Conservation (phyloP, 176 grass and related monocot species). For the Alopecurus myosuroides region DNA sequence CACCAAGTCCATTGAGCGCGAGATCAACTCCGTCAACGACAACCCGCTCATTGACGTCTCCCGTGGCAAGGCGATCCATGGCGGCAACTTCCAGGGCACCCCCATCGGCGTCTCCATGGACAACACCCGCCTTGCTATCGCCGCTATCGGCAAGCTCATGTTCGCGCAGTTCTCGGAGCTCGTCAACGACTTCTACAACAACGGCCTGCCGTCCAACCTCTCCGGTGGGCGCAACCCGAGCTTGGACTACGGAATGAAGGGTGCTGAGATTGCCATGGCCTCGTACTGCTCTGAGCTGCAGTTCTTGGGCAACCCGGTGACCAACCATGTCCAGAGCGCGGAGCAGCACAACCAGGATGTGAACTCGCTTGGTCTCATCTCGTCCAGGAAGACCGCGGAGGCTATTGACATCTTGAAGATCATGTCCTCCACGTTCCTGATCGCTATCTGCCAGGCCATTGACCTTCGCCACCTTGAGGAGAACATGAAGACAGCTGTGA, state of each 20-base stretch:
- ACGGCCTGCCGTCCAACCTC: constrained; percentile 80
- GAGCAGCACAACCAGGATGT: constrained; percentile 99
- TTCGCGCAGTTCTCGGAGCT: constrained; percentile 95
- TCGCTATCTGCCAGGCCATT: constrained; percentile 73
- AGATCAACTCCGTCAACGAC: constrained; percentile 99
- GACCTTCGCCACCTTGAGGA: constrained; percentile 86
- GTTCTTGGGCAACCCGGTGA: constrained; percentile 87
- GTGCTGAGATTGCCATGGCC: constrained; percentile 93
- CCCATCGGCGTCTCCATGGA: constrained; percentile 98
- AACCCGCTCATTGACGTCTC: constrained; percentile 94
- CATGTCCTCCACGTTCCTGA: constrained; percentile 81
- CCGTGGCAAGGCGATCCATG: constrained; percentile 74
- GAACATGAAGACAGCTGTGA: constrained; percentile 71
- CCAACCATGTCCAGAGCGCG: constrained; percentile 95
- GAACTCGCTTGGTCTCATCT: constrained; percentile 89
- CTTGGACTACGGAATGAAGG: constrained; percentile 95
- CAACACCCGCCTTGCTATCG: constrained; percentile 78
- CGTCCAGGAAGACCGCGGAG: constrained; percentile 85
- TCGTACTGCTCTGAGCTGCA: constrained; percentile 96
- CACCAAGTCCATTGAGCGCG: constrained; percentile 90
- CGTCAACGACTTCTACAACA: constrained; percentile 99
- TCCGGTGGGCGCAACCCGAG: constrained; percentile 86
- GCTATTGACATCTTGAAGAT: constrained; percentile 86
- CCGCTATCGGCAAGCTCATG: constrained; percentile 91
- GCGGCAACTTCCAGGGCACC: constrained; percentile 94